These are phyloP conservation scores for Biscogniauxia sp. DNA, from an alignment of 2,329 filamentous ascomycete genomes.

Conservation along the genomic window DNA sequence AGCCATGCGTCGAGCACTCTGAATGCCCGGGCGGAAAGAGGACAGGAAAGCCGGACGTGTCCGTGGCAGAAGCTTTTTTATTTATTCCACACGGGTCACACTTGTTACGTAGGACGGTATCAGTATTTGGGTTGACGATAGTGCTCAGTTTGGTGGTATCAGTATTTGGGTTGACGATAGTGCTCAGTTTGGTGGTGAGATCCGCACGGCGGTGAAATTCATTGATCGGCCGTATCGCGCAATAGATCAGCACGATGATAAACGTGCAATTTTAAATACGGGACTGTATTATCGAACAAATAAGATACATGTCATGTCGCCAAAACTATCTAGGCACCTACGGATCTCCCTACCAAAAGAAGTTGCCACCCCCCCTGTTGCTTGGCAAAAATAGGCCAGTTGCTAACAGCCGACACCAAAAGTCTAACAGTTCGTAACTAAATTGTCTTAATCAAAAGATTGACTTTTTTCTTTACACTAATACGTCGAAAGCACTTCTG, in stretches of 20 bases:
- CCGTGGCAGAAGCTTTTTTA: neutral
- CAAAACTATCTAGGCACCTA: no score
- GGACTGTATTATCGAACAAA: neutral
- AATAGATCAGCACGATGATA: neutral
- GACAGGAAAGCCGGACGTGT: neutral
- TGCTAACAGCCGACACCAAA: no score
- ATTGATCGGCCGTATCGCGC: neutral
- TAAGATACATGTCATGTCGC: neutral
- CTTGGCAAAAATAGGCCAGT: no score
- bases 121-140: neutral
- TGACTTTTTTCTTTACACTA: no score
- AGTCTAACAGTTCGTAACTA: no score
- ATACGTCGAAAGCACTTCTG: no score
- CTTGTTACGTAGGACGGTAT: neutral
- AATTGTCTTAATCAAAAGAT: no score
- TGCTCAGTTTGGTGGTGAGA: neutral
- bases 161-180: neutral
- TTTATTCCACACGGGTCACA: neutral
- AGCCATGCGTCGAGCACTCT: no score
- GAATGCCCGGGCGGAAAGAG: neutral
- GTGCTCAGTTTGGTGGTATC: neutral
- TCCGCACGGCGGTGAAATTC: neutral
- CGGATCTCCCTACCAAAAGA: no score
- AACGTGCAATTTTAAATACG: neutral
- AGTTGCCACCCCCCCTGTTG: no score